A percentile compares a stretch with the other conserved stretches of the same genome.
These are phyloP conservation scores for Sugiyamaella paludigena DNA, from an alignment of 1,139 yeast species.

Conservation along the genomic window DNA sequence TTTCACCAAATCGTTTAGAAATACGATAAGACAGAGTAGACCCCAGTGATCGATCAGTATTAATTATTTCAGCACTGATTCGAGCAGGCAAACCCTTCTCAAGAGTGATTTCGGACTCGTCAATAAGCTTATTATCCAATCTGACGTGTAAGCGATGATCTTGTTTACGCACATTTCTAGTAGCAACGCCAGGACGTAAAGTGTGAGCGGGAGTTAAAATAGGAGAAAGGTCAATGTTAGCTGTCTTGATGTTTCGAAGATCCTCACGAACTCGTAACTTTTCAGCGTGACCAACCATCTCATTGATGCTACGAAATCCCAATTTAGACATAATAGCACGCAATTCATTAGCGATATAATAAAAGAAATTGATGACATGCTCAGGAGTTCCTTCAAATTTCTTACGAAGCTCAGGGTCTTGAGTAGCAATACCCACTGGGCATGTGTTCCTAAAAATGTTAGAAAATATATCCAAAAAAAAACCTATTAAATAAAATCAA, in stretches of 20 bases:
- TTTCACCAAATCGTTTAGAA: conserved; percentile 89
- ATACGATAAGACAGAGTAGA: conserved; percentile 91
- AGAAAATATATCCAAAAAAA: no score
- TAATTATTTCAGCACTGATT: conserved; percentile 86
- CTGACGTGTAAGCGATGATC: conserved; percentile 92
- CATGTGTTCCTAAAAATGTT: conserved; percentile 91
- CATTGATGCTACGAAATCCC: conserved; percentile 93
- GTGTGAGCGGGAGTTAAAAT: conserved; percentile 95
- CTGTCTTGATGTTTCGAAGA: conserved; percentile 82
- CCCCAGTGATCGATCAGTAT: conserved; percentile 96
- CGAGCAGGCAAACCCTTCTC: conserved; percentile 94
- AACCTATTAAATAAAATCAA: no score
- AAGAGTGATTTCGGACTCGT: conserved; percentile 89
- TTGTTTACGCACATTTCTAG: conserved; percentile 88
- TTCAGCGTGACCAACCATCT: conserved; percentile 98
- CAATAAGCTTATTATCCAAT: conserved; percentile 91
- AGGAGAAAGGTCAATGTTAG: conserved; percentile 87
- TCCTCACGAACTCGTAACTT: conserved; percentile 82
- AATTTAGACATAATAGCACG: conserved; percentile 90
- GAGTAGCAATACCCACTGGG: conserved; percentile 99
- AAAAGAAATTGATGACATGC: conserved; percentile 96
- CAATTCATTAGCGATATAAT: conserved; percentile 88
- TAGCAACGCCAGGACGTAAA: conserved; percentile 96
- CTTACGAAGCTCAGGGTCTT: conserved; percentile 89
- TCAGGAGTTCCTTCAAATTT: conserved; percentile 97